Evolutionary conservation across 169 alveolate genomes (phyloP).

Genomic region (Plasmodium billcollinsi): DNA sequence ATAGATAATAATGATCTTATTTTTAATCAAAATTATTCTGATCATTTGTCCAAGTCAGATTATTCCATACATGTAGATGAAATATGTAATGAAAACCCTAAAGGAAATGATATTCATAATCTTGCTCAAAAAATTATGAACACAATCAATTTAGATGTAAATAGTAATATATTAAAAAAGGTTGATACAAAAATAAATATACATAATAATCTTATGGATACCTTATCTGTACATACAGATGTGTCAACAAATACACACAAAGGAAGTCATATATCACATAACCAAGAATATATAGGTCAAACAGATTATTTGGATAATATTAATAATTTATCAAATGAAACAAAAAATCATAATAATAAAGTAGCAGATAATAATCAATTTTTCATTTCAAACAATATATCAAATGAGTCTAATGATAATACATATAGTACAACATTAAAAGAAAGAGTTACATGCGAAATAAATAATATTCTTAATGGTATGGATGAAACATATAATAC

Average conservation of each 20-base stretch:
- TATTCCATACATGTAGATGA: slow-evolving; percentile 77
- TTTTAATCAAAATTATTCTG: not conserved
- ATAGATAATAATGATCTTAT: slow-evolving; percentile 17
- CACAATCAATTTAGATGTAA: slow-evolving; percentile 77
- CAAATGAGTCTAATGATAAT: not conserved
- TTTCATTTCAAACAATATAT: not conserved
- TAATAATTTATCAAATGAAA: not conserved
- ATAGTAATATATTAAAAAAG: slow-evolving; percentile 21
- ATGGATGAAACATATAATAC: slow-evolving; percentile 37
- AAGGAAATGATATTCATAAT: slow-evolving; percentile 79
- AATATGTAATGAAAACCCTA: slow-evolving; percentile 81
- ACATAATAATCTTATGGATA: not conserved
- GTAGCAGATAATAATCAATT: too few species aligned
- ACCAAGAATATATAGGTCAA: not conserved
- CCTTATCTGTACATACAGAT: not conserved
- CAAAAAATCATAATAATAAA: not conserved
- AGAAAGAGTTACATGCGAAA: slow-evolving; percentile 25
- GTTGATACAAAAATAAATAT: not conserved
- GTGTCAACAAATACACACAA: not conserved
- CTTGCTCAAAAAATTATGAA: slow-evolving; percentile 81
- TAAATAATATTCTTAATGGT: slow-evolving; percentile 53
- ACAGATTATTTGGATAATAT: not conserved
- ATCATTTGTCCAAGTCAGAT: slow-evolving; percentile 15
- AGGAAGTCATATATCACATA: slow-evolving; percentile 7
- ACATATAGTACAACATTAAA: slow-evolving; percentile 35